Base-by-base conservation (phyloP, 2,329 filamentous ascomycete genomes). In the Aspergillus brasiliensis region DNA sequence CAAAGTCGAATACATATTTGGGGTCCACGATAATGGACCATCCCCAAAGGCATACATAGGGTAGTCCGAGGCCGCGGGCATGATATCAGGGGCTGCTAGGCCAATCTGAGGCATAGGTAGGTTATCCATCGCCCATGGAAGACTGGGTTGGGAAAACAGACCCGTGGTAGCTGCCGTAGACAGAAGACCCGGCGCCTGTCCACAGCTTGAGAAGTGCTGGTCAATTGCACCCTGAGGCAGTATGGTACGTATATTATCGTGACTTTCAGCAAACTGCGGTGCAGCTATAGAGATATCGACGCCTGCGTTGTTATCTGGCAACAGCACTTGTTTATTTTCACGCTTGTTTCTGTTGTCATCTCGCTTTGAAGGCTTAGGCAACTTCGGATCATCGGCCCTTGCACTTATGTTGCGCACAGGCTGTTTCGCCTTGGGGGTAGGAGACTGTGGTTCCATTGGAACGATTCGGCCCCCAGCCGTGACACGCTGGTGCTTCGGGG, bases 391-490 rank as follows among this genome's bases (percentile, higher is more conserved):
- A 19, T 17, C 23, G 37, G 15, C 10, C 17, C 34, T 37, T 17
- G n/a, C 46, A 28, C 17, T 46, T 11, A 17, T 46, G 38, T 25
- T 68, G 27, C 52, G 65, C 21, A 62, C 61, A 8, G 66, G 64
- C 38, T 76, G 63, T 44, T 72, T 71, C 61, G 76, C 75, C 59
- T 76, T 70, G 5, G 78, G 77, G 56, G 72, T 73, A 23, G 75
- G 68, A 10, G 59, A 31, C 19, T 67, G 64, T 31, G 73, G 70
- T 37, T 73, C 71, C 75, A 81, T 80, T n/a, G 80, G 78, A 37
- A 82, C 78, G 27, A 82, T 81, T 42, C 75, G 75, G 8, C 80
- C 80, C 21, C 79, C 79, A 58, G 80, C 79, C 40, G 80, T 82
- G 51, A 82, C 80, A 54, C 80, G 77, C 54, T 82, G 77, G 59